These are phyloP conservation scores for Eimeria tenella DNA, from an alignment of 169 alveolate genomes.

Conservation along the genomic window DNA sequence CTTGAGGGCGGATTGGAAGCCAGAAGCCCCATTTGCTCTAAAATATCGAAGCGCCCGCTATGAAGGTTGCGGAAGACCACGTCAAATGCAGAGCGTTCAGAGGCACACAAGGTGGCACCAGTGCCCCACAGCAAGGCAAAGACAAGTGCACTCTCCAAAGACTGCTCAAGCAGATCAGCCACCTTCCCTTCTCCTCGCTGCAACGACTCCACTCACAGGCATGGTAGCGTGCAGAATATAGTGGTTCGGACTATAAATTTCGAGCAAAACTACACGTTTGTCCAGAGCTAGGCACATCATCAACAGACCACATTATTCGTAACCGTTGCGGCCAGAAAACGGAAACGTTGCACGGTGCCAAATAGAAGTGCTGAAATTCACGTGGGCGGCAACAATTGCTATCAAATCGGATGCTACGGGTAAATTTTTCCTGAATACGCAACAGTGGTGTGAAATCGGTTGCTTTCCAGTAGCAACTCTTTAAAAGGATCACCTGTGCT, in stretches of 20 bases:
- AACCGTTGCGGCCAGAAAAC: too few relatives aligned
- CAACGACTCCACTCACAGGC: background rate
- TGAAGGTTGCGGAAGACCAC: slow-evolving; percentile 63
- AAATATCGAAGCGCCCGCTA: slow-evolving; percentile 49
- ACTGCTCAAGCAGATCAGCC: slow-evolving; percentile 31
- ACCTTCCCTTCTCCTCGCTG: slow-evolving; percentile 46
- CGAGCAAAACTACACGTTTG: background rate
- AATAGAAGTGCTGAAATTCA: too few relatives aligned
- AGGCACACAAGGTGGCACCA: slow-evolving; percentile 57
- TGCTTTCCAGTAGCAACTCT: too few relatives aligned
- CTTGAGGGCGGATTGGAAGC: background rate
- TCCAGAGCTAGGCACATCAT: background rate
- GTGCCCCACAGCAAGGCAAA: slow-evolving; percentile 68
- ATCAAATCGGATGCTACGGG: too few relatives aligned
- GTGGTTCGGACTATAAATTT: background rate
- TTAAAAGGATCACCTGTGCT: slow-evolving; percentile 30
- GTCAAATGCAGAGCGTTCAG: slow-evolving; percentile 69
- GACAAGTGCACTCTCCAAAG: slow-evolving; percentile 51
- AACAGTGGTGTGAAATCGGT: too few relatives aligned
- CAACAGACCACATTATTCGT: too few relatives aligned
- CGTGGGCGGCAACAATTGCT: too few relatives aligned
- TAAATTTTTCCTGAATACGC: too few relatives aligned
- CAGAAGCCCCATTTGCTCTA: slow-evolving; percentile 69
- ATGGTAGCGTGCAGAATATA: background rate
- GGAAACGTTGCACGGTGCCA: too few relatives aligned